Base-by-base conservation (phyloP, 2,329 filamentous ascomycete species). In the Hypomyces perniciosus region DNA sequence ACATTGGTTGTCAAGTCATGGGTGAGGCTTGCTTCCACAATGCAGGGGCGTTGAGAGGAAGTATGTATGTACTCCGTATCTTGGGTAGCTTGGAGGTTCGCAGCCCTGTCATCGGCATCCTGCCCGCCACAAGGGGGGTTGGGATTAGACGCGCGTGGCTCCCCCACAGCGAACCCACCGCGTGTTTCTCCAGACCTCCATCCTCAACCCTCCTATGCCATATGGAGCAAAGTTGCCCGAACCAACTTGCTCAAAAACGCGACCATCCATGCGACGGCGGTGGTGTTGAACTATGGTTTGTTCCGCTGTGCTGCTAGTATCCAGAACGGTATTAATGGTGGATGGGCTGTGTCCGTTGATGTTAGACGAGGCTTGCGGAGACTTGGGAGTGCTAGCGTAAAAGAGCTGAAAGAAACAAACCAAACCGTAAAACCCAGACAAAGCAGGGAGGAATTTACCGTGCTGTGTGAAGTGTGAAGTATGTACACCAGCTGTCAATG, bases 361-460 rank as follows among this genome's bases (percentile, higher is more conserved):
- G 8, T 35, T 28, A 27, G 38, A 41, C 38, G 44, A 51, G 13
- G 38, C 31, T 43, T 31, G 40, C 37, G 46, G 37, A 8, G 12
- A 2, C 8, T 35, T 35, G 33, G 20, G 20, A 3, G 20, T 20
- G 20, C 20, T 50, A 45, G 48, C 42, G 48, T 29, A 8, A 41
- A 46, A 37, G 48, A 46, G 48, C 48, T 51, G 48, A 51, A 50
- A 44, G 33, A 39, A 31, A n/a, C 39, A 28, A 44, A 39, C 33
- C 20, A 44, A 50, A 42, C 42, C 48, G 48, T 30, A 30, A 38
- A 44, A 40, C 33, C 33, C 34, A 42, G 35, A 44, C 30, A 37
- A 45, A 27, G 10, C 30, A 40, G 20, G 42, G 48, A 37, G 48
- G 46, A 3, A 31, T 48, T 50, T 50, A 42, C 48, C 48, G 48